Evolutionary conservation across 1,139 yeast genomes (phyloP).

Genomic region (Entelexis sorbosivorans): DNA sequence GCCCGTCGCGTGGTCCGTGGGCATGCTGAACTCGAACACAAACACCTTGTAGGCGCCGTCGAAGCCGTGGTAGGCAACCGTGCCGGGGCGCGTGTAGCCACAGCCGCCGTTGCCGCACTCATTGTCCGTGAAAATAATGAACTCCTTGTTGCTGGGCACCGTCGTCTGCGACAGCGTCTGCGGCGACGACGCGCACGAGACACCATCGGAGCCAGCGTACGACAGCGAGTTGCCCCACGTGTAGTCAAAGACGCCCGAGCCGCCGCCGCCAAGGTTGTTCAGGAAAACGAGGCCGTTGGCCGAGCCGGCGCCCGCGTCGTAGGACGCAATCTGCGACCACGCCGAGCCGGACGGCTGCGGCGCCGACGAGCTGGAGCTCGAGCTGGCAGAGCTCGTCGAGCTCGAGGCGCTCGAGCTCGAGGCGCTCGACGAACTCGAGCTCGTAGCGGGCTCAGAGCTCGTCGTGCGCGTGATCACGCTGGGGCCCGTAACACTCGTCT

Average conservation of each 20-base stretch:
- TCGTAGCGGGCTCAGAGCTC: slow-evolving; percentile 12
- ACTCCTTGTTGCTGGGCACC: slow-evolving; percentile 63
- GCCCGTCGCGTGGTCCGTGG: slow-evolving; percentile 43
- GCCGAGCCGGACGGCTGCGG: slow-evolving; percentile 30
- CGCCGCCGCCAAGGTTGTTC: slow-evolving; percentile 68
- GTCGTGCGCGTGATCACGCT: slow-evolving; percentile 19
- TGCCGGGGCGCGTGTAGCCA: slow-evolving; percentile 76
- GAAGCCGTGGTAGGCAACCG: slow-evolving; percentile 89
- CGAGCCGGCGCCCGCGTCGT: slow-evolving; percentile 44
- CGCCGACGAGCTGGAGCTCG: slow-evolving; percentile 19
- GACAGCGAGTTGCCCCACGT: slow-evolving; percentile 85
- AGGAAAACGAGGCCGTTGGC: slow-evolving; percentile 67
- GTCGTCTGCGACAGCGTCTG: slow-evolving; percentile 53
- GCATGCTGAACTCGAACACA: slow-evolving; percentile 86
- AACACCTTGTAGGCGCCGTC: slow-evolving; percentile 61
- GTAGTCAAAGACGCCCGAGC: slow-evolving; percentile 74
- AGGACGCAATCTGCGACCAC: slow-evolving; percentile 73
- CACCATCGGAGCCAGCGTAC: slow-evolving; percentile 65
- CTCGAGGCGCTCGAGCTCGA: background rate
- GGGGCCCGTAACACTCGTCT: slow-evolving; percentile 21
- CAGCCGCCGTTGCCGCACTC: slow-evolving; percentile 57
- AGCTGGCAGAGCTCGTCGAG: background rate
- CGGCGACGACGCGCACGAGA: slow-evolving; percentile 49
- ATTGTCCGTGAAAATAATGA: slow-evolving; percentile 59
- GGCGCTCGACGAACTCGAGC: too few species aligned